Conservation (phyloP, 2,329 filamentous ascomycete species). For the Pseudonectria buxi region DNA sequence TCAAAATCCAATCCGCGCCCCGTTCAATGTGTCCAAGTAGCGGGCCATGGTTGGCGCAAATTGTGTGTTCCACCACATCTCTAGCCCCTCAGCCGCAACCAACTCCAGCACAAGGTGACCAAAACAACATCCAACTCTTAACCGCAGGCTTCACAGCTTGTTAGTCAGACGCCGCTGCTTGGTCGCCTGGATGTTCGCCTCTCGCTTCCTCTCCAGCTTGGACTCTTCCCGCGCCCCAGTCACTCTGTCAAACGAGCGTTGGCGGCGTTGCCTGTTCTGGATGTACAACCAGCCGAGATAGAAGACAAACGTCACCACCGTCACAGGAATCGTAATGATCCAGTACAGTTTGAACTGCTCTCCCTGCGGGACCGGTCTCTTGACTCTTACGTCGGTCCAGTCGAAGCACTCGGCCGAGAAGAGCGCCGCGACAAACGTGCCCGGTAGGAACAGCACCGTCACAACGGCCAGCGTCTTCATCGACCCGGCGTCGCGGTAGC, state of each 20-base stretch:
- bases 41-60: no score
- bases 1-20: no score
- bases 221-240: no score
- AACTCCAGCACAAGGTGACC: no score
- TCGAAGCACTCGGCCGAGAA: constrained; percentile 32
- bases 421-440: constrained; percentile 36
- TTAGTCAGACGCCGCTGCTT: no score
- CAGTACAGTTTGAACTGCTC: constrained; percentile 36
- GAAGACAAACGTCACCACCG: constrained; percentile 27
- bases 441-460: constrained; percentile 37
- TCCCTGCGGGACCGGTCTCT: constrained; percentile 18
- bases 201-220: no score
- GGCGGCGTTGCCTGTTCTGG: constrained; percentile 18
- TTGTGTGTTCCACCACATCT: no score
- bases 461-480: constrained; percentile 38
- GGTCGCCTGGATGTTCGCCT: no score
- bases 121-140: no score
- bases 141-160: no score
- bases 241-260: not conserved
- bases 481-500: constrained; percentile 34
- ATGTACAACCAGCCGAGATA: constrained; percentile 29
- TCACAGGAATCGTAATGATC: constrained; percentile 34
- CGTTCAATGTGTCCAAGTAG: no score
- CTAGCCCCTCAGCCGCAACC: no score
- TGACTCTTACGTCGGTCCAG: constrained; percentile 22